Conservation (phyloP, 352 stramenopile genomes). For the Pythium sp. region DNA sequence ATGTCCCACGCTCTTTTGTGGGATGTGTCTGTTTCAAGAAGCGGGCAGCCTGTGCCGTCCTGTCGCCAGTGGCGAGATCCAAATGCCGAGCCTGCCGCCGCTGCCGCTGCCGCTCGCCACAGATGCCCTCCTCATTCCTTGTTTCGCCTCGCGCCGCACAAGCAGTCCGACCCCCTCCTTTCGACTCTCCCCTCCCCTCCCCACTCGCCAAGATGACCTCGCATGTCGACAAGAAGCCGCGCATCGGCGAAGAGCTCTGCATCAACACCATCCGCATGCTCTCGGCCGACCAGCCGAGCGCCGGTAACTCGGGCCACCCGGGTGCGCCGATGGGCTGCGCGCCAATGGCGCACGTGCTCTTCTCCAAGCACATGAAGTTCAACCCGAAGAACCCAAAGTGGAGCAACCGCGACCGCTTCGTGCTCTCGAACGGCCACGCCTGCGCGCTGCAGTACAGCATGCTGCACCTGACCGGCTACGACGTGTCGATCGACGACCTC, state of each 20-base stretch:
- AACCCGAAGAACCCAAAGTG: constrained; percentile 86
- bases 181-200: constrained; percentile 2
- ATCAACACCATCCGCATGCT: constrained; percentile 98
- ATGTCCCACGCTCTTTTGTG: neutral
- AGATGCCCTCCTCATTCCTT: constrained; percentile 32
- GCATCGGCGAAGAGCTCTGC: constrained; percentile 86
- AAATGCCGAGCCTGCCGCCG: neutral
- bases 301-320: constrained; percentile 97
- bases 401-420: constrained; percentile 98
- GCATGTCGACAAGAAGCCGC: constrained; percentile 81
- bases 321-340: constrained; percentile 98
- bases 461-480: constrained; percentile 97
- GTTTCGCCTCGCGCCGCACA: constrained; percentile 39
- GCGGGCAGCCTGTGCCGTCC: neutral
- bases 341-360: constrained; percentile 97
- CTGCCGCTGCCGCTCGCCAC: neutral
- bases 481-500: constrained; percentile 95
- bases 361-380: constrained; percentile 89
- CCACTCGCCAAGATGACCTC: constrained; percentile 43
- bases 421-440: constrained; percentile 98
- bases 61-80: constrained; percentile 5
- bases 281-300: constrained; percentile 95
- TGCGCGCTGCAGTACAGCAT: constrained; percentile 99
- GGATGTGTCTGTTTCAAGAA: neutral
- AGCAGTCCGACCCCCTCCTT: constrained; percentile 16